Conservation (phyloP, 257 asterid species). For the Forsythia viridissima region DNA sequence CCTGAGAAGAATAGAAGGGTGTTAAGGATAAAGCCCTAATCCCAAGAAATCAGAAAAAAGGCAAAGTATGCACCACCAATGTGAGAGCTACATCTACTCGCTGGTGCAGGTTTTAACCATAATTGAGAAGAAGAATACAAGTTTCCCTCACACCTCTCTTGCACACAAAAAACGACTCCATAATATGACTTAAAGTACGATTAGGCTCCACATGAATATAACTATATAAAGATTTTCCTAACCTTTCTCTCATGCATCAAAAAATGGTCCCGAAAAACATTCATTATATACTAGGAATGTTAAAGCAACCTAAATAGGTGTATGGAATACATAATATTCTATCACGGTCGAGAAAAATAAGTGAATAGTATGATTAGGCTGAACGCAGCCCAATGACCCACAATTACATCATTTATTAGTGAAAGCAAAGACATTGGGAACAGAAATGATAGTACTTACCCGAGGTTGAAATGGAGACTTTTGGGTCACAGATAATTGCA, state of each 20-base stretch:
- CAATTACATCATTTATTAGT: no score
- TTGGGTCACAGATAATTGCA: slow-evolving; percentile 21
- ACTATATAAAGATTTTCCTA: no score
- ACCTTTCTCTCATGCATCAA: no score
- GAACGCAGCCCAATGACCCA: no score
- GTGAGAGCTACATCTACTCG: neutral
- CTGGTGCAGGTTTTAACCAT: neutral
- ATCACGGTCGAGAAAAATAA: no score
- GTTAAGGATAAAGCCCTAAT: neutral
- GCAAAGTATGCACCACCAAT: neutral
- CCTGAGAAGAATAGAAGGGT: neutral
- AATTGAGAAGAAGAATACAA: neutral
- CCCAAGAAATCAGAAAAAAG: neutral
- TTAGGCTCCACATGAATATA: neutral
- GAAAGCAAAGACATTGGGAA: no score
- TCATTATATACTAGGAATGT: no score
- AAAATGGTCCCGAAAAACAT: no score
- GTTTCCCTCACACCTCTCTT: neutral
- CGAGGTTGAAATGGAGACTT: slow-evolving; percentile 19
- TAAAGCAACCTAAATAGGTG: no score
- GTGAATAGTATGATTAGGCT: no score
- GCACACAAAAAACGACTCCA: neutral
- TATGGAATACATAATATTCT: no score
- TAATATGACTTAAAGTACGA: neutral
- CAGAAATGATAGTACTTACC: slow-evolving; percentile 16